A percentile compares a stretch with the other conserved stretches of the same genome.
Evolutionary conservation across 169 alveolate species (phyloP).

Genomic region (Plasmodium inui): DNA sequence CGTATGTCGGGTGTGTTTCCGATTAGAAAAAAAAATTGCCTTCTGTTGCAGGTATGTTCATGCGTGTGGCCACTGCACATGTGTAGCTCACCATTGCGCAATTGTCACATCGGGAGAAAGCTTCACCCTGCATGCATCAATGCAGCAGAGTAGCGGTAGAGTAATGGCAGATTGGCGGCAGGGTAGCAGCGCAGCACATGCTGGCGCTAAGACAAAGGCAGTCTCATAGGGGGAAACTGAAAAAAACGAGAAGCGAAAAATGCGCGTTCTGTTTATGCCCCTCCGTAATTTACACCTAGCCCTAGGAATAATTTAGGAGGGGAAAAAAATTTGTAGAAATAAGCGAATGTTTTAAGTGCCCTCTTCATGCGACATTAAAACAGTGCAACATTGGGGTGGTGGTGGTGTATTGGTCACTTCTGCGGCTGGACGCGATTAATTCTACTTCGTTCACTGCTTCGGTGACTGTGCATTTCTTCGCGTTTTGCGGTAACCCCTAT

Average conservation of each 20-base stretch:
- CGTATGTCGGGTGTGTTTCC: not conserved
- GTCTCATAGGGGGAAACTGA: not conserved
- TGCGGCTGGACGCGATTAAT: conserved; percentile 29
- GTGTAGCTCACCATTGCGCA: not conserved
- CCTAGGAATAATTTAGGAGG: not conserved
- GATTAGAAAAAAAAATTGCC: not conserved
- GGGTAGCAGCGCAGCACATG: not conserved
- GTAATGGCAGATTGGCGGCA: not conserved
- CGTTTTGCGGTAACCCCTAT: not conserved
- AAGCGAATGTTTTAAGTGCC: not conserved
- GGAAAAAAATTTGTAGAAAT: conserved; percentile 30
- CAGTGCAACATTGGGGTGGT: not conserved
- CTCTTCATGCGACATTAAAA: not conserved
- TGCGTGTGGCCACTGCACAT: not conserved
- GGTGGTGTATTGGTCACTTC: not conserved
- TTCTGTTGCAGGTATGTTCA: not conserved
- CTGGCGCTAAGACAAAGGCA: conserved; percentile 13
- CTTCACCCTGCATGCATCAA: not conserved
- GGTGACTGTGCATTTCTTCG: not conserved
- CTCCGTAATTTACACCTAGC: not conserved
- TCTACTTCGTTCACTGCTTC: not conserved
- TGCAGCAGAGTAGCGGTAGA: not conserved
- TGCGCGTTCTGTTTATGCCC: not conserved
- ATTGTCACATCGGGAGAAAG: not conserved
- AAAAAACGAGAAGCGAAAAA: not conserved